A percentile compares a stretch with the other conserved stretches of the same genome.
Conservation (phyloP, 805 yeast species). For the Wickerhamiella kurtzmanii region DNA sequence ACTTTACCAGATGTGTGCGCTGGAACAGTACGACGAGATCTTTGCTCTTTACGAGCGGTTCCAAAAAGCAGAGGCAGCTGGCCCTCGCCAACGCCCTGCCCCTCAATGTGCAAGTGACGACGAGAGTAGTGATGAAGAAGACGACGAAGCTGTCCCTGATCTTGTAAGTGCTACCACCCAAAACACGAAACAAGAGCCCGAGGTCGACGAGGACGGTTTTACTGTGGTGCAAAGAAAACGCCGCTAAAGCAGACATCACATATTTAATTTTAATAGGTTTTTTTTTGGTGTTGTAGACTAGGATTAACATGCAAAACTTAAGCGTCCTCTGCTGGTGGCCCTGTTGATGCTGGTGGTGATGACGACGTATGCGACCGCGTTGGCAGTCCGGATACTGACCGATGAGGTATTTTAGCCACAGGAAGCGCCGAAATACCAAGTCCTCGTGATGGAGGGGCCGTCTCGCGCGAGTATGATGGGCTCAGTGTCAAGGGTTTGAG, state of each 20-base stretch:
- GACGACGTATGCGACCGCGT: background rate
- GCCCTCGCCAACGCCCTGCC: constrained; percentile 27
- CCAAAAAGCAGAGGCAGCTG: constrained; percentile 15
- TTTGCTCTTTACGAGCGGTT: constrained; percentile 49
- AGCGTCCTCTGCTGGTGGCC: too few relatives aligned
- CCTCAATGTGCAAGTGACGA: constrained; percentile 40
- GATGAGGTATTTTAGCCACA: background rate
- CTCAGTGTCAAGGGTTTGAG: constrained; percentile 4
- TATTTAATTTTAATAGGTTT: background rate
- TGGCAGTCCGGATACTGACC: constrained; percentile 1
- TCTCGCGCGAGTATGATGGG: constrained; percentile 11
- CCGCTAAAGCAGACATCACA: too few relatives aligned
- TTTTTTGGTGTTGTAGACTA: too few relatives aligned
- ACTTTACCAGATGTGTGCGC: constrained; percentile 50
- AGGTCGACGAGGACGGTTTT: constrained; percentile 90
- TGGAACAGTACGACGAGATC: constrained; percentile 39
- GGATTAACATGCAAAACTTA: too few relatives aligned
- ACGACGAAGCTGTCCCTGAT: constrained; percentile 28
- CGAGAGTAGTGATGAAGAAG: constrained; percentile 30
- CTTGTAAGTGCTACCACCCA: constrained; percentile 28
- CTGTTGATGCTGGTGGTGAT: too few relatives aligned
- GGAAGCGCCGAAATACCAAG: constrained; percentile 4
- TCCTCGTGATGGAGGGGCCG: constrained; percentile 2
- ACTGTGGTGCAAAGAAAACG: constrained; percentile 70
- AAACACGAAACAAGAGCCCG: constrained; percentile 36